Evolutionary conservation across 176 grass and related monocot species (phyloP), one percentile per base, ranked within the genome.

Genomic region (Puya raimondii): DNA sequence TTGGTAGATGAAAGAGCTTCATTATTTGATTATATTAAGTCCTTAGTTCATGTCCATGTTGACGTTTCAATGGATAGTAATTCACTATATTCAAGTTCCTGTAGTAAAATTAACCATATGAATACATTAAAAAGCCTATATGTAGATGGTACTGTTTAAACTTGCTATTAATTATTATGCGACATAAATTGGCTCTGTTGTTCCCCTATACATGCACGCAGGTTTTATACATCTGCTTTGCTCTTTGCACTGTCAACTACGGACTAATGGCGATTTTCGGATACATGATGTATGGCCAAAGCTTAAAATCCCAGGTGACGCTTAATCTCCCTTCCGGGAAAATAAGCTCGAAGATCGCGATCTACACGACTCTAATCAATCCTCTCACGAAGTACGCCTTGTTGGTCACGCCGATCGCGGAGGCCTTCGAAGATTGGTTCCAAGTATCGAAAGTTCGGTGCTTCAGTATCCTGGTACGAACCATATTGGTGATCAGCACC

Each of bases 311-410:
- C 16, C 92, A 96, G 21, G 84, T 96, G 54, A 96, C 88, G 9
- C 73, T 96, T 0, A 91, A 96, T 67, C 88, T 96, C 13, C 83
- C 85, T 20, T 56, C 84, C 3, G 75, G 74, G 21, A 80, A 70
- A 12, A 1, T 86, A 2, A 79, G 72, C 69, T 84, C 92, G 49
- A 83, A 77, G 21, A 48, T 96, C 16, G 92, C 92, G 3, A 91
- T 89, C 64, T 96, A 91, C 85, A 89, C 85, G 1, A 91, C 92
- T 18, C 64, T 96, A 11, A 83, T 96, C 80, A 96, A 91, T 49
- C 92, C 92, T 1, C 81, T 91, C 70, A 82, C 80, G 65, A 96
- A 91, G 78, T 96, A 82, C 12, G 75, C 82, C 2, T 29, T 84
- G 71, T 12, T 84, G 6, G 65, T 80, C 5, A 75, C 53, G 18